phyloP scores from a whole-genome alignment of 2,329 filamentous ascomycete genomes.

The Talaromyces pinophilus region DNA sequence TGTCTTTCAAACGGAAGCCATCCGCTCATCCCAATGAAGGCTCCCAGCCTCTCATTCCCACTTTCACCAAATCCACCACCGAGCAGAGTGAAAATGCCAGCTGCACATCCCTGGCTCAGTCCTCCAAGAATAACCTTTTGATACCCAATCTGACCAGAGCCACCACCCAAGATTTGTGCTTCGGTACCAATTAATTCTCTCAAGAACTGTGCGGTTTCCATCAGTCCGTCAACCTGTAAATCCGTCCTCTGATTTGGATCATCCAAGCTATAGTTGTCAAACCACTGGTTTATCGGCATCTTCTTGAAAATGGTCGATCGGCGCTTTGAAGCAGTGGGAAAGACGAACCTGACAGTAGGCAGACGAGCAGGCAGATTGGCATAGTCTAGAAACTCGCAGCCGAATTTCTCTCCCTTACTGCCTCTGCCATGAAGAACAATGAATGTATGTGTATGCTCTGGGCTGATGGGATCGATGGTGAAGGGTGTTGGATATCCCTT shows the following conservation, averaged over 20 bases:
- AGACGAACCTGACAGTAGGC: neutral
- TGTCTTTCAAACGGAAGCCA: constrained; percentile 46
- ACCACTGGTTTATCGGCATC: neutral
- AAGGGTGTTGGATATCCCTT: constrained; percentile 26
- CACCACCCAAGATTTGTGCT: neutral
- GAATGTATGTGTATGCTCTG: constrained; percentile 38
- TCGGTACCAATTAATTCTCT: neutral
- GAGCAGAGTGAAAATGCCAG: constrained; percentile 47
- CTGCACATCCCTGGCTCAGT: constrained; percentile 57
- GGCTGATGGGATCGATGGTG: constrained; percentile 25
- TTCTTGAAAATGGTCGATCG: neutral
- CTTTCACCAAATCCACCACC: constrained; percentile 33
- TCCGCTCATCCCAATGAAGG: constrained; percentile 53
- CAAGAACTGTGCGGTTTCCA: neutral
- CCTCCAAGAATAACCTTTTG: constrained; percentile 53
- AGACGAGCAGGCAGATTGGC: constrained; percentile 23
- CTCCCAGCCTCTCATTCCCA: constrained; percentile 35
- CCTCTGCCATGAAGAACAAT: constrained; percentile 49
- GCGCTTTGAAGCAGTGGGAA: constrained; percentile 2
- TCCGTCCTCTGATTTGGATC: neutral
- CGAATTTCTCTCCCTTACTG: constrained; percentile 39
- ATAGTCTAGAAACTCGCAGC: constrained; percentile 35
- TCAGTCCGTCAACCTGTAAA: neutral
- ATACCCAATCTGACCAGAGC: constrained; percentile 19
- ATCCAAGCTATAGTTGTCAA: constrained; percentile 1